These are phyloP conservation scores for Aspergillus hancockii DNA, from an alignment of 495 filamentous ascomycete genomes.

Conservation along the genomic window DNA sequence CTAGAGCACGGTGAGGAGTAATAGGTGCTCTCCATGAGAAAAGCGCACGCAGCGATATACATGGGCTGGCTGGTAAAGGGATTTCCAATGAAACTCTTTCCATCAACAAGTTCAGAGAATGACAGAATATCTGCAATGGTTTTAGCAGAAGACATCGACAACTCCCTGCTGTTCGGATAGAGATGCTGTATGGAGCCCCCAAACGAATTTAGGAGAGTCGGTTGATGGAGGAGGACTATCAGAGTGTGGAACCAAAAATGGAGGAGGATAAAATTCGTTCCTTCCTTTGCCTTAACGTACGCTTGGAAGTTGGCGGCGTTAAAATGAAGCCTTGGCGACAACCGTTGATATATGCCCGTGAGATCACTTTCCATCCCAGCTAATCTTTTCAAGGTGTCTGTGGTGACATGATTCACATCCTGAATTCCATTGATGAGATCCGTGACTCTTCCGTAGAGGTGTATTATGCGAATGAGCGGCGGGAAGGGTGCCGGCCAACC, in stretches of 20 bases:
- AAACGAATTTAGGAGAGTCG: conserved; percentile 75
- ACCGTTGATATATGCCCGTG: conserved; percentile 72
- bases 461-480: conserved; percentile 75
- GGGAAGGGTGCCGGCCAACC: conserved; percentile 77
- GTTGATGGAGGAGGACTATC: conserved; percentile 81
- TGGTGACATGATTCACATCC: conserved; percentile 69
- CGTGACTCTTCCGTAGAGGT: conserved; percentile 78
- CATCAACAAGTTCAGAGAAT: conserved; percentile 76
- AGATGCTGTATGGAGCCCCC: conserved; percentile 68
- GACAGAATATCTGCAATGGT: conserved; percentile 83
- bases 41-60: conserved; percentile 85
- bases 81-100: conserved; percentile 78
- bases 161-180: conserved; percentile 72
- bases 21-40: conserved; percentile 74
- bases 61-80: conserved; percentile 89
- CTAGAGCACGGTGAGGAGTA: conserved; percentile 43
- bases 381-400: conserved; percentile 67
- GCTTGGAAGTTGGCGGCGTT: conserved; percentile 75
- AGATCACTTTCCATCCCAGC: conserved; percentile 74
- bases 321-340: conserved; percentile 73
- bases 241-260: conserved; percentile 91
- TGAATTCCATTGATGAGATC: conserved; percentile 83
- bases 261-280: conserved; percentile 81
- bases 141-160: conserved; percentile 86
- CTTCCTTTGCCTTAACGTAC: conserved; percentile 74